These are phyloP conservation scores for Podila minutissima DNA, from an alignment of 192 early-diverging fungal genomes.

Conservation along the genomic window DNA sequence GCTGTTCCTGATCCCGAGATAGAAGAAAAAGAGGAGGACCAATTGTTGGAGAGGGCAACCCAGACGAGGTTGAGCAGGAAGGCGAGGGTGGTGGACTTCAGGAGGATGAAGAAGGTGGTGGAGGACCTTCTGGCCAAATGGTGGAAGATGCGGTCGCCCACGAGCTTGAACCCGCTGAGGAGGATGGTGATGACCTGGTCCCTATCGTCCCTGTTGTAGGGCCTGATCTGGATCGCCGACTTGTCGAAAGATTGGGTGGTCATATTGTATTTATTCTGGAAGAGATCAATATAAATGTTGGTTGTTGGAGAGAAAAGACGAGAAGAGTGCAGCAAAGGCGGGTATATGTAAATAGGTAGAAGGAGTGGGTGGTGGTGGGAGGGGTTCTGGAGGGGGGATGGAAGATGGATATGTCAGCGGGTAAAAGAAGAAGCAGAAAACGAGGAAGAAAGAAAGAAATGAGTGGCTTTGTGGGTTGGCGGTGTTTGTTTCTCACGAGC, in stretches of 20 bases:
- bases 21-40: background rate
- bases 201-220: constrained; percentile 18
- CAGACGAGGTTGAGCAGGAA: constrained; percentile 19
- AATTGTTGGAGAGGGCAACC: constrained; percentile 1
- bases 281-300: background rate
- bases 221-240: constrained; percentile 25
- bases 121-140: background rate
- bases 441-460: background rate
- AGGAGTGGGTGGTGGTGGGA: background rate
- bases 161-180: constrained; percentile 1
- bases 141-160: constrained; percentile 4
- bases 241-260: constrained; percentile 7
- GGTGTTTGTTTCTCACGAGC: too few relatives aligned
- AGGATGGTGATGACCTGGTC: constrained; percentile 37
- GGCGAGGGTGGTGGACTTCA: constrained; percentile 14
- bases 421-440: constrained; percentile 12
- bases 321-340: background rate
- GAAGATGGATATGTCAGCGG: background rate
- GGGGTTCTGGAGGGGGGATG: too few relatives aligned
- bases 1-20: background rate
- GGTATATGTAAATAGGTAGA: background rate
- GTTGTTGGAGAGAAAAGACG: background rate
- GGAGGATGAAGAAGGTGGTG: constrained; percentile 22
- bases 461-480: background rate
- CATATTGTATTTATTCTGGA: background rate